Conservation (phyloP, 2,329 filamentous ascomycete species). For the Penicillium fuscoglaucum region DNA sequence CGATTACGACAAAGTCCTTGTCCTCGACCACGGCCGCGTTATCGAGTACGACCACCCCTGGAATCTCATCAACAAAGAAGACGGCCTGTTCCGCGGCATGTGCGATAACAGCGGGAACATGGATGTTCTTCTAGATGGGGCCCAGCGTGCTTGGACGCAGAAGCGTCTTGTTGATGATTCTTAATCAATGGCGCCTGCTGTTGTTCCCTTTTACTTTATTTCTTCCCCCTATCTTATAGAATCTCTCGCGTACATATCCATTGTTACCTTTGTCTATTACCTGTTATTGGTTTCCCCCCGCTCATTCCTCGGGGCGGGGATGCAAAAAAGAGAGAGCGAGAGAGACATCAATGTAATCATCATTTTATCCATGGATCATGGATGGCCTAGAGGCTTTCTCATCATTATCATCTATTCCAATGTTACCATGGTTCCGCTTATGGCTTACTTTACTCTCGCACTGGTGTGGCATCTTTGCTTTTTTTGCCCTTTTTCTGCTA, state of each 20-base stretch:
- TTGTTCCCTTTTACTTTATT: neutral
- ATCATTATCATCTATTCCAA: neutral
- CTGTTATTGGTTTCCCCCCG: neutral
- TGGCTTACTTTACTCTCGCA: neutral
- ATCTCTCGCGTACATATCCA: constrained; percentile 12
- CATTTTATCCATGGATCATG: neutral
- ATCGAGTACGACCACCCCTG: constrained; percentile 90
- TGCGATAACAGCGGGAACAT: constrained; percentile 68
- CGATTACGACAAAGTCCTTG: constrained; percentile 96
- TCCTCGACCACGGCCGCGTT: constrained; percentile 84
- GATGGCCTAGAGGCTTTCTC: neutral
- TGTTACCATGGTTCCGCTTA: neutral
- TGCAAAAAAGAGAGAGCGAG: constrained; percentile 2
- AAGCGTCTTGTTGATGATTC: constrained; percentile 50
- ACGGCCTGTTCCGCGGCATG: constrained; percentile 67
- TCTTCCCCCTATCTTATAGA: constrained; percentile 1
- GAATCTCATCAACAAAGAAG: constrained; percentile 71
- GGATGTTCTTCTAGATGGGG: constrained; percentile 57
- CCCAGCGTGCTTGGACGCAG: constrained; percentile 51
- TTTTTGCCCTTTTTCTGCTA: neutral
- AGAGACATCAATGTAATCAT: constrained; percentile 10
- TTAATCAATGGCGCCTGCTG: constrained; percentile 12
- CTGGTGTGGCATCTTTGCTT: neutral
- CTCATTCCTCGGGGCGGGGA: neutral
- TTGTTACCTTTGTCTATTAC: constrained; percentile 6